Conservation (phyloP, 768 basidiomycete species). For the Dioszegia aurantiaca region DNA sequence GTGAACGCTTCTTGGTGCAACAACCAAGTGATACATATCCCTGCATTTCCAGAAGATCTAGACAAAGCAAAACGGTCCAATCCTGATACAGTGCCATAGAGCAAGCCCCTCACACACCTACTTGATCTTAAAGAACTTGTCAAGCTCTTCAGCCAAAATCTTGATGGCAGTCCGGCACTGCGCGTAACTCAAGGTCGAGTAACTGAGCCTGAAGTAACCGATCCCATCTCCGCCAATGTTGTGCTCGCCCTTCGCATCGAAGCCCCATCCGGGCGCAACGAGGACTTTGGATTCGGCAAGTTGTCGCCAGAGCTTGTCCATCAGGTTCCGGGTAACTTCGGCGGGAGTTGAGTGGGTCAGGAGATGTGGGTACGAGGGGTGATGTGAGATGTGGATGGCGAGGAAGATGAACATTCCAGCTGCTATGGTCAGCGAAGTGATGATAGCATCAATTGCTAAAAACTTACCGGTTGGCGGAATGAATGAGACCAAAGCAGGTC, state of each 20-base stretch:
- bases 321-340: slow-evolving; percentile 51
- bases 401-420: slow-evolving; percentile 81
- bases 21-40: too few species aligned
- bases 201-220: slow-evolving; percentile 52
- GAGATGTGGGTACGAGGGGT: slow-evolving; percentile 55
- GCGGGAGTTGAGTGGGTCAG: slow-evolving; percentile 19
- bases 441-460: neutral
- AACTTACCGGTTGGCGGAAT: slow-evolving; percentile 61
- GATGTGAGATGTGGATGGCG: slow-evolving; percentile 62
- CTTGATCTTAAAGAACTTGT: slow-evolving; percentile 38
- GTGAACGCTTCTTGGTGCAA: too few species aligned
- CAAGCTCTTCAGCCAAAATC: slow-evolving; percentile 42
- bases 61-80: too few species aligned
- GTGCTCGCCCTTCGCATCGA: slow-evolving; percentile 46
- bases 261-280: slow-evolving; percentile 62
- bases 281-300: slow-evolving; percentile 58
- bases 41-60: too few species aligned
- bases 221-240: slow-evolving; percentile 42
- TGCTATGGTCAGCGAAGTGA: slow-evolving; percentile 14
- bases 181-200: slow-evolving; percentile 50
- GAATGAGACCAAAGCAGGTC: slow-evolving; percentile 61
- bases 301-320: slow-evolving; percentile 62
- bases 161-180: slow-evolving; percentile 40
- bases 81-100: too few species aligned
- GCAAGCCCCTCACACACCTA: neutral